A percentile compares a stretch with the other conserved stretches of the same genome.
Evolutionary conservation across 2,329 filamentous ascomycete genomes (phyloP).

Genomic region (Neurospora sp.): DNA sequence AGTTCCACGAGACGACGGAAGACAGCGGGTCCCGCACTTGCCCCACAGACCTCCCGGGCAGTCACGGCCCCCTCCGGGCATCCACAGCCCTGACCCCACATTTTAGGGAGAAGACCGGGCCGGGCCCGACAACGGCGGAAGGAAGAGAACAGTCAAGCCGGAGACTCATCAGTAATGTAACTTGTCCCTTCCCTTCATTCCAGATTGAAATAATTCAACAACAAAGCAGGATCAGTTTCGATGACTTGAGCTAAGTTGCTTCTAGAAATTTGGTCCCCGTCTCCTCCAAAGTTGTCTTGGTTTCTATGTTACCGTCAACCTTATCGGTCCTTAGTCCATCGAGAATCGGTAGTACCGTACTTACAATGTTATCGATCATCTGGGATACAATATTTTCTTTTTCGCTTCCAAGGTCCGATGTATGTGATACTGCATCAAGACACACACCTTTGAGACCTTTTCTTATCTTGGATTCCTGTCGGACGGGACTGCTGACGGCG

Average conservation of each 20-base stretch:
- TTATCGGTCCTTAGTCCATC: neutral
- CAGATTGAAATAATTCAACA: neutral
- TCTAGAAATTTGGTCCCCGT: neutral
- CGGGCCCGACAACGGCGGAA: neutral
- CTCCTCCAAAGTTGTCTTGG: neutral
- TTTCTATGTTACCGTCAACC: neutral
- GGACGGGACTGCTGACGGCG: neutral
- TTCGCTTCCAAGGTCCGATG: neutral
- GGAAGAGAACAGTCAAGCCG: neutral
- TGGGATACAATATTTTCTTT: neutral
- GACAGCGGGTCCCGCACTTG: neutral
- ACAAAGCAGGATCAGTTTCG: neutral
- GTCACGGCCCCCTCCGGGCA: neutral
- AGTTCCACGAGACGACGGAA: neutral
- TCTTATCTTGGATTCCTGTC: neutral
- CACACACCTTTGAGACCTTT: neutral
- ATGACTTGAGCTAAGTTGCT: neutral
- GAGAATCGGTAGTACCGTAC: neutral
- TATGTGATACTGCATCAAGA: neutral
- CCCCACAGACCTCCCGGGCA: neutral
- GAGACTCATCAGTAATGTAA: neutral
- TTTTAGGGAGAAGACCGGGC: neutral
- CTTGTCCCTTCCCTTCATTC: neutral
- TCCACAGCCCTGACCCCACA: neutral
- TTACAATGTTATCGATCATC: neutral